A percentile compares a stretch with the other conserved stretches of the same genome.
These are phyloP conservation scores for Pseudoneurospora amorphoporcata DNA, from an alignment of 495 filamentous ascomycete species.

Conservation along the genomic window DNA sequence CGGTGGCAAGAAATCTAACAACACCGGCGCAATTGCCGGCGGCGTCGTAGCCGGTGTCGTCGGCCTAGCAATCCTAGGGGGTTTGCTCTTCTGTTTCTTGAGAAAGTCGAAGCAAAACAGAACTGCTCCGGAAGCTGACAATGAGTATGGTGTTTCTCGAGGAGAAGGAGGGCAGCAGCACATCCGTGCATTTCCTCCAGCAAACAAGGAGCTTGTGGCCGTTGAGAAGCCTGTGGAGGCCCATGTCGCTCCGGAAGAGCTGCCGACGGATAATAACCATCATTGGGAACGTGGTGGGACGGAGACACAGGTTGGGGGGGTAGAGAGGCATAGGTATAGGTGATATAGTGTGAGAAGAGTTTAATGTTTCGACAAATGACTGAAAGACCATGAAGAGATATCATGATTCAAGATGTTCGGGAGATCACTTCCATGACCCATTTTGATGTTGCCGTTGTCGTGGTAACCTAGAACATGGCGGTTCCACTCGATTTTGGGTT, in stretches of 20 bases:
- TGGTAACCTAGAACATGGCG: background rate
- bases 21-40: background rate
- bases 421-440: background rate
- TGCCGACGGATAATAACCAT: background rate
- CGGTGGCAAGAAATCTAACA: background rate
- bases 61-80: background rate
- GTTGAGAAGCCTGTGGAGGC: background rate
- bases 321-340: background rate
- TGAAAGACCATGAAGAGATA: background rate
- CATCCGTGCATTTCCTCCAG: background rate
- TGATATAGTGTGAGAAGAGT: background rate
- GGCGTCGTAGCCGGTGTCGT: background rate
- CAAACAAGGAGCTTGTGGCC: background rate
- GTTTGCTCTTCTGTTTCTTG: background rate
- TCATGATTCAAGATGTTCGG: background rate
- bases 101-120: background rate
- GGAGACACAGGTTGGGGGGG: background rate
- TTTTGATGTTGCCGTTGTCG: background rate
- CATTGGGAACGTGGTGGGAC: background rate
- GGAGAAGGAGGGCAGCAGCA: background rate
- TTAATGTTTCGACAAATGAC: background rate
- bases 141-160: background rate
- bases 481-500: background rate
- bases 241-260: background rate
- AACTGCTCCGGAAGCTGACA: background rate